phyloP scores from a whole-genome alignment of 208 protist genomes.

The Leishmania major region DNA sequence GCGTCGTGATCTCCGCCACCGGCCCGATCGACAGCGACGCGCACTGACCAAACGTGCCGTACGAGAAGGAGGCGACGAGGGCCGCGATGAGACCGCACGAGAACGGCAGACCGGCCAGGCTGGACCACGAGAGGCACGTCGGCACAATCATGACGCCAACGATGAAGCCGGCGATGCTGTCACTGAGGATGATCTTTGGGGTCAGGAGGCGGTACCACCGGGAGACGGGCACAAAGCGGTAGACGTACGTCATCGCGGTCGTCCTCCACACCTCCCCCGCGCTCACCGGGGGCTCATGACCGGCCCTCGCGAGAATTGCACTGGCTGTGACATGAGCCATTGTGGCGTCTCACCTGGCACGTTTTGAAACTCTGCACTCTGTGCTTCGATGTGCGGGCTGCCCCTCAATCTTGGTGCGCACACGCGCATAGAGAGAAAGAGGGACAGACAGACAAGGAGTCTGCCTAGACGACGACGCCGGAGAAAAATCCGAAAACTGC shows the following conservation, averaged over 20 bases:
- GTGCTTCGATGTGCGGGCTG: background rate
- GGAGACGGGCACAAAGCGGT: constrained; percentile 44
- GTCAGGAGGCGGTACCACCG: constrained; percentile 39
- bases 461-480: background rate
- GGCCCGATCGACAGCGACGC: constrained; percentile 47
- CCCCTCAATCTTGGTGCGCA: background rate
- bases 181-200: constrained; percentile 19
- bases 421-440: background rate
- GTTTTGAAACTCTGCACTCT: background rate
- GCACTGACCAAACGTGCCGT: constrained; percentile 55
- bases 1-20: constrained; percentile 55
- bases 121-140: constrained; percentile 53
- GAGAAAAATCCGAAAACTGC: background rate
- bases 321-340: background rate
- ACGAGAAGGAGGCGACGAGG: constrained; percentile 43
- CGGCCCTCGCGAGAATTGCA: background rate
- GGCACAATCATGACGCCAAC: constrained; percentile 65
- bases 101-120: constrained; percentile 40
- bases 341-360: background rate
- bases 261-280: constrained; percentile 2
- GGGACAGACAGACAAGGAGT: background rate
- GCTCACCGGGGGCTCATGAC: background rate
- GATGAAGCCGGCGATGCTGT: constrained; percentile 51
- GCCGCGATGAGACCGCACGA: constrained; percentile 49
- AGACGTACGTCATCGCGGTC: constrained; percentile 17